A percentile compares a stretch with the other conserved stretches of the same genome.
Evolutionary conservation across 2,329 filamentous ascomycete genomes (phyloP).

Genomic region (Cordyceps militaris): DNA sequence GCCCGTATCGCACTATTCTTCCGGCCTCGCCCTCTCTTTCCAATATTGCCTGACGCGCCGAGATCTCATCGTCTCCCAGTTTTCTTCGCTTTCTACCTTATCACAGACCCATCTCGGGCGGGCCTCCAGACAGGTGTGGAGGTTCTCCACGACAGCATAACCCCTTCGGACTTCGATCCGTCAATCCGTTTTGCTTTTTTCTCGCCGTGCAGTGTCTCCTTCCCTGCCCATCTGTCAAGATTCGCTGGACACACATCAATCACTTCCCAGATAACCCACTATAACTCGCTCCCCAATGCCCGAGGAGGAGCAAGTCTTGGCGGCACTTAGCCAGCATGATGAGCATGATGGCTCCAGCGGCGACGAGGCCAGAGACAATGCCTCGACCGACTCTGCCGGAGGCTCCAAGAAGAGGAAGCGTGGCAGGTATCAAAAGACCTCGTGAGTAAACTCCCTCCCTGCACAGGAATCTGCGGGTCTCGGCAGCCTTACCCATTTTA

Average conservation of each 20-base stretch:
- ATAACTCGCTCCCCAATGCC: constrained; percentile 15
- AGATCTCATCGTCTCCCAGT: background rate
- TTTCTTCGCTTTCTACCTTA: background rate
- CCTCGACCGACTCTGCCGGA: constrained; percentile 19
- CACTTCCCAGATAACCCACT: constrained; percentile 3
- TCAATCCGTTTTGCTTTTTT: background rate
- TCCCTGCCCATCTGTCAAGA: background rate
- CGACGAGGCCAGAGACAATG: constrained; percentile 30
- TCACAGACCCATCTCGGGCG: constrained; percentile 8
- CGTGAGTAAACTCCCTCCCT: constrained; percentile 24
- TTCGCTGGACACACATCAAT: constrained; percentile 4
- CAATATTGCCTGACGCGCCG: background rate
- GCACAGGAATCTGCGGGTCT: background rate
- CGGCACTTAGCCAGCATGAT: constrained; percentile 14
- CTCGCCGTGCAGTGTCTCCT: background rate
- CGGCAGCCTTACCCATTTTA: background rate
- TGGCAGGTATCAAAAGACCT: constrained; percentile 36
- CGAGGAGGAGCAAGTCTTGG: constrained; percentile 10
- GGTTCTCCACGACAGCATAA: constrained; percentile 6
- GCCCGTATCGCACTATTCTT: background rate
- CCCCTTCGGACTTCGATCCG: background rate
- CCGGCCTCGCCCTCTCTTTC: background rate
- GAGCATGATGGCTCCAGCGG: constrained; percentile 28
- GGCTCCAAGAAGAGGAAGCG: constrained; percentile 32
- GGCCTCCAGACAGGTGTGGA: constrained; percentile 2